Evolutionary conservation across 352 stramenopile genomes (phyloP), one percentile per base, ranked within the genome.

Genomic region (Pythium utonaiense): DNA sequence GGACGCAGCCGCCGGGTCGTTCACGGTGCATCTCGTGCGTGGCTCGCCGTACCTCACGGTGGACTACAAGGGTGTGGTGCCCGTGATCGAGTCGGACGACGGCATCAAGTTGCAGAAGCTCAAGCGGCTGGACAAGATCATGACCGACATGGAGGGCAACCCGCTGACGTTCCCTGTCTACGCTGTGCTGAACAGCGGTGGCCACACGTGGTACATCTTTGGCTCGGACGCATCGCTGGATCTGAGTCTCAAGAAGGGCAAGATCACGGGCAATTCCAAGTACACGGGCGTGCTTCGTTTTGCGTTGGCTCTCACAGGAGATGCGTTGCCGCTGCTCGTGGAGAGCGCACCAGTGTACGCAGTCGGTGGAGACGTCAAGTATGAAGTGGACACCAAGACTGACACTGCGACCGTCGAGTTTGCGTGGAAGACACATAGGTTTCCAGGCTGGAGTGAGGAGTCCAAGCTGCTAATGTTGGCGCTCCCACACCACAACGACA

Each of bases 31-130:
- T 38, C 71, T 96, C 22, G 82, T 91, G 61, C 80, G 85, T 27
- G 85, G 84, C 19, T 93, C 84, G 57, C 86, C 86, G 28, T 96
- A 90, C 54, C 47, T 94, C 10, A 93, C 86, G 4, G 69, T 88
- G 50, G 77, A 94, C 45, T 96, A 75, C 62, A 64, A 52, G 9
- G 60, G 60, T 57, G 77, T 70, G 40, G 68, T 70, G n/a, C 83
- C 86, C 2, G 56, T 81, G 44, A 60, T 96, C 50, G 70, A 84
- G 36, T 64, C 76, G 14, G 64, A 59, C n/a, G 74, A 87, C 28
- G 78, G 76, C 40, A 60, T 89, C 54, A 51, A 59, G 38, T 75
- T 88, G 40, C 65, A 53, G 40, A 64, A 70, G 17, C 66, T 88
- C 53, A 86, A 88, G 62, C 78, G 77, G 30, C 19, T 79, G 24